A percentile compares a stretch with the other conserved stretches of the same genome.
phyloP scores from a whole-genome alignment of 106 monocot species.

The Acanthochlamys bracteata region DNA sequence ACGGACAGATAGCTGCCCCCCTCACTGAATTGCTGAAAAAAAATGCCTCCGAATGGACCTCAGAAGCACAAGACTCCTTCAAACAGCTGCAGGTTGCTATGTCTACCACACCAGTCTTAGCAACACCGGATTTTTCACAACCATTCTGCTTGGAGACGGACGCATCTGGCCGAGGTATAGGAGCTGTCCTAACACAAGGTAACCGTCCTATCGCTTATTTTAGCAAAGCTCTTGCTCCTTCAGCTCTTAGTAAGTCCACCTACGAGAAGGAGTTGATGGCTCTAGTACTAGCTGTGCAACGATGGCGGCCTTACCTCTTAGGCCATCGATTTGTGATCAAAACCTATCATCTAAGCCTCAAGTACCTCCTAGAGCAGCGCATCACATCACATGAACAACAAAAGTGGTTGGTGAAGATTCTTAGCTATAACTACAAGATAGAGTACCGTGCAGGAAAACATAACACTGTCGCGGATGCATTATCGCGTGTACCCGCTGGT shows the following conservation, averaged over 20 bases:
- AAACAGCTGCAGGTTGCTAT: background rate
- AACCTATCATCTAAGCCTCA: slow-evolving; percentile 1
- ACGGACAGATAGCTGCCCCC: background rate
- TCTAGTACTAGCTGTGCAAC: background rate
- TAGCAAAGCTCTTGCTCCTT: background rate
- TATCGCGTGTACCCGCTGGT: background rate
- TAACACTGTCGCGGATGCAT: slow-evolving; percentile 3
- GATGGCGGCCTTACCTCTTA: background rate
- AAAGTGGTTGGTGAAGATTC: background rate
- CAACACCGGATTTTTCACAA: background rate
- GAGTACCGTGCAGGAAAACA: background rate
- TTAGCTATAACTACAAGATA: background rate
- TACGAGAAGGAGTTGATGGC: slow-evolving; percentile 1
- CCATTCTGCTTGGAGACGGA: background rate
- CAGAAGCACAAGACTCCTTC: background rate
- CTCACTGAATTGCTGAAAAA: background rate
- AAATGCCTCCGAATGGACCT: background rate
- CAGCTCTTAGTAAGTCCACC: background rate
- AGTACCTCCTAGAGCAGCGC: slow-evolving; percentile 1
- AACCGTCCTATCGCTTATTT: background rate
- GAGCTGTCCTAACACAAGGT: background rate
- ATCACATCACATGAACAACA: background rate
- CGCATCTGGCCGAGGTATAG: background rate
- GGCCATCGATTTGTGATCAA: background rate
- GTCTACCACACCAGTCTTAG: background rate